Percentiles rank a stretch among this genome's conserved stretches.
Evolutionary conservation across 1,139 yeast genomes (phyloP).

Genomic region (Geotrichum phurueaensis): DNA sequence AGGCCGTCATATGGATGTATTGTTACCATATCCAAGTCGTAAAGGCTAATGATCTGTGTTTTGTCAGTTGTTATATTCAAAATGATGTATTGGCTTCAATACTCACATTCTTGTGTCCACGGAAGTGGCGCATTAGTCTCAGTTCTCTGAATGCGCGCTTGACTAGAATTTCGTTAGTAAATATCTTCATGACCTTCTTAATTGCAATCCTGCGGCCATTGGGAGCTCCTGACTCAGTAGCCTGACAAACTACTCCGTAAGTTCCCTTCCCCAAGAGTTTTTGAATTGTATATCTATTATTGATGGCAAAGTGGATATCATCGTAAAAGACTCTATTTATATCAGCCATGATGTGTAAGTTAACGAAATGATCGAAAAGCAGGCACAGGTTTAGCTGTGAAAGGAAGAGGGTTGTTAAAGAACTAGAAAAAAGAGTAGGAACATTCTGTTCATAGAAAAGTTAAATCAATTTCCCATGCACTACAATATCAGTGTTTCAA

Average conservation of each 20-base stretch:
- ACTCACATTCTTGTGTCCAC: constrained; percentile 67
- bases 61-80: background rate
- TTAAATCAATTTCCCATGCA: too few species aligned
- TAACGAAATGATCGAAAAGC: background rate
- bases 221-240: constrained; percentile 43
- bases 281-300: constrained; percentile 54
- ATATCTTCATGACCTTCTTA: constrained; percentile 68
- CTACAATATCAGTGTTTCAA: too few species aligned
- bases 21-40: constrained; percentile 66
- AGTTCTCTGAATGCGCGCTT: constrained; percentile 75
- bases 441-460: too few species aligned
- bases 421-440: too few species aligned
- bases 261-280: constrained; percentile 76
- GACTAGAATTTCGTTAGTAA: constrained; percentile 55
- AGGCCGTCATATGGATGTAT: constrained; percentile 72
- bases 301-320: constrained; percentile 49
- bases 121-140: constrained; percentile 68
- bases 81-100: constrained; percentile 8
- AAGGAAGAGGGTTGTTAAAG: too few species aligned
- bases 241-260: constrained; percentile 82
- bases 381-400: background rate
- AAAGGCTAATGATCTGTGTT: constrained; percentile 53
- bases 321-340: constrained; percentile 20
- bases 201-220: constrained; percentile 49
- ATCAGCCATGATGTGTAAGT: constrained; percentile 8